phyloP scores from a whole-genome alignment of 192 early-diverging fungal genomes.

The Pilobolus umbonatus region DNA sequence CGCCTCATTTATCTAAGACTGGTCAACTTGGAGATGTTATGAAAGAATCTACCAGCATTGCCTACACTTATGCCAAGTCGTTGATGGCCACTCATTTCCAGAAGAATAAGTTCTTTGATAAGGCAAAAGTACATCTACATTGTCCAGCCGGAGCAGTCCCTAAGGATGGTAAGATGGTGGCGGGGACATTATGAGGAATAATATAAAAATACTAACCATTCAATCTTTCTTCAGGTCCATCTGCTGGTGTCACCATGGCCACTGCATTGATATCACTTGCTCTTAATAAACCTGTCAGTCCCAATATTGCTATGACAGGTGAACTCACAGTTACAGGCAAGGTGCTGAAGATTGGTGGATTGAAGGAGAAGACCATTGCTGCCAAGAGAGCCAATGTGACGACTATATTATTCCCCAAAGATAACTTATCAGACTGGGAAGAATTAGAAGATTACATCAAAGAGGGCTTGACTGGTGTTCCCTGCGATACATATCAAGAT shows the following conservation, averaged over 20 bases:
- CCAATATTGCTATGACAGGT: constrained; percentile 96
- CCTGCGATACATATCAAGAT: constrained; percentile 79
- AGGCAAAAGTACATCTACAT: constrained; percentile 89
- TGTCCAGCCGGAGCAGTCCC: constrained; percentile 96
- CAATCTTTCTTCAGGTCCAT: constrained; percentile 61
- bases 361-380: constrained; percentile 98
- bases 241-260: constrained; percentile 93
- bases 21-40: constrained; percentile 99
- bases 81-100: constrained; percentile 71
- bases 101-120: constrained; percentile 87
- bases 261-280: constrained; percentile 92
- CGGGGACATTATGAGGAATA: neutral
- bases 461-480: constrained; percentile 80
- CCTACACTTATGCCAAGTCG: constrained; percentile 94
- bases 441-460: constrained; percentile 90
- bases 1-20: constrained; percentile 69
- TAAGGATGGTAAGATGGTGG: constrained; percentile 74
- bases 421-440: constrained; percentile 92
- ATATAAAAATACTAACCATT: constrained; percentile 1
- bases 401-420: constrained; percentile 84
- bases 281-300: constrained; percentile 66
- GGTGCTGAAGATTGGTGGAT: constrained; percentile 94
- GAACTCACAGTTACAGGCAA: constrained; percentile 97
- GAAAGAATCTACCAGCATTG: constrained; percentile 95
- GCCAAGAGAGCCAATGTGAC: constrained; percentile 90